Conservation (phyloP, 2,329 filamentous ascomycete genomes). For the Ophiostoma perfectum region DNA sequence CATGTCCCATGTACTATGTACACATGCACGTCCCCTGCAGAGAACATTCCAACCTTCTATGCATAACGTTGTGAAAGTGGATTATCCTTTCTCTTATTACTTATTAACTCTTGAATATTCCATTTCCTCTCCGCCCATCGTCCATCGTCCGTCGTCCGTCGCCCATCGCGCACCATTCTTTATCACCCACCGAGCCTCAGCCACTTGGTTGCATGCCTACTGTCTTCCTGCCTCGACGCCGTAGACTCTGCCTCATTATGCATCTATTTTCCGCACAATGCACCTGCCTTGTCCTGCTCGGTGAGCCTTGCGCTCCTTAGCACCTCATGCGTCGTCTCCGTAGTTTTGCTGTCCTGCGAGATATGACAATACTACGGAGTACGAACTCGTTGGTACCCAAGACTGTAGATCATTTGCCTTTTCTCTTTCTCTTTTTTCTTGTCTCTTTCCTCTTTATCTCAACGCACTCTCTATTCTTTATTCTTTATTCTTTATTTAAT, state of each 20-base stretch:
- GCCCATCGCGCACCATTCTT: not conserved
- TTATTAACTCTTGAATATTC: too few relatives aligned
- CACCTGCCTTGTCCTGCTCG: constrained; percentile 8
- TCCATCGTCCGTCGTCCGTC: too few relatives aligned
- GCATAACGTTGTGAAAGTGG: not conserved
- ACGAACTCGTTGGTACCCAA: not conserved
- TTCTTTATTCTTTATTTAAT: not conserved
- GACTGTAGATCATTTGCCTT: not conserved
- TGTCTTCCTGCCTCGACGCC: not conserved
- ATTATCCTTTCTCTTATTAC: not conserved
- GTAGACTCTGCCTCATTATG: not conserved
- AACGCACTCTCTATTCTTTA: not conserved
- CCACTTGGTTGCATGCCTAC: not conserved
- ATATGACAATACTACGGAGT: too few relatives aligned
- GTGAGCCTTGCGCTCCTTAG: not conserved
- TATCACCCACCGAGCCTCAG: constrained; percentile 12
- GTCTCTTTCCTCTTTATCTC: not conserved
- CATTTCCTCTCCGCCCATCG: not conserved
- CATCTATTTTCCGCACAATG: constrained; percentile 2
- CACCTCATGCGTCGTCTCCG: too few relatives aligned
- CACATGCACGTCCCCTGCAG: not conserved
- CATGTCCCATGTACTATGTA: not conserved
- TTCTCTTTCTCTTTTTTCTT: not conserved
- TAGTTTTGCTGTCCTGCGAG: too few relatives aligned
- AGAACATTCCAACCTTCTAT: constrained; percentile 14